Evolutionary conservation across 108 stramenopile genomes (phyloP).

Genomic region (Schizochytrium sp.): DNA sequence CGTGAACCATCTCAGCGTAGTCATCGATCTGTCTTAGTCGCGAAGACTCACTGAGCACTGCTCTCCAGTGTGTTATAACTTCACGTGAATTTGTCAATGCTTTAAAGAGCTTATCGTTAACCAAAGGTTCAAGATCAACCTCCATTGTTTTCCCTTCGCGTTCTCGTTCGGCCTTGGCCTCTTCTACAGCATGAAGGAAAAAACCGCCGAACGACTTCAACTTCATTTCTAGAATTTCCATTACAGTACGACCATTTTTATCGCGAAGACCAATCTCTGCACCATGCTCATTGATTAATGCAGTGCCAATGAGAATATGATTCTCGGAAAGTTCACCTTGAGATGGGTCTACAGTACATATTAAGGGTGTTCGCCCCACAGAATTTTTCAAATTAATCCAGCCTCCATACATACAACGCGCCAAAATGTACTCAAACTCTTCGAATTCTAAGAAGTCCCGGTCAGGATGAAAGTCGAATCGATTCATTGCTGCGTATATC

Average conservation of each 20-base stretch:
- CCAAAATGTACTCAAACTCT: conserved; percentile 32
- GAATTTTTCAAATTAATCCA: conserved; percentile 11
- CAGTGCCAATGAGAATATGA: background rate
- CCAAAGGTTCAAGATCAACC: conserved; percentile 4
- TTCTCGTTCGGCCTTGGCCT: background rate
- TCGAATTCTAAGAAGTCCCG: background rate
- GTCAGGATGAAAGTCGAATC: background rate
- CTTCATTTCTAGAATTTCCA: conserved; percentile 37
- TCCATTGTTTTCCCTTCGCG: background rate
- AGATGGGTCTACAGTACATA: conserved; percentile 15
- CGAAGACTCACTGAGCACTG: background rate
- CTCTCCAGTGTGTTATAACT: conserved; percentile 27
- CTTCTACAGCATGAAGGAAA: background rate
- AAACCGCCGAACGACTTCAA: background rate
- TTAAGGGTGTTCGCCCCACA: conserved; percentile 29
- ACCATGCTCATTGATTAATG: conserved; percentile 40
- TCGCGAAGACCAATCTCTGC: background rate
- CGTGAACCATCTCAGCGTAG: background rate
- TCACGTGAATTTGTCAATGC: background rate
- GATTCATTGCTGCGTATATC: background rate
- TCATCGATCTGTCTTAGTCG: background rate
- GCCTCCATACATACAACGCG: background rate
- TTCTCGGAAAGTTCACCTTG: conserved; percentile 26
- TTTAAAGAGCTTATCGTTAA: conserved; percentile 35
- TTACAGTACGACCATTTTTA: conserved; percentile 11